Percentiles rank a stretch among this genome's conserved stretches.
Conservation (phyloP, 129 eudicot species). For the Daucus carota region DNA sequence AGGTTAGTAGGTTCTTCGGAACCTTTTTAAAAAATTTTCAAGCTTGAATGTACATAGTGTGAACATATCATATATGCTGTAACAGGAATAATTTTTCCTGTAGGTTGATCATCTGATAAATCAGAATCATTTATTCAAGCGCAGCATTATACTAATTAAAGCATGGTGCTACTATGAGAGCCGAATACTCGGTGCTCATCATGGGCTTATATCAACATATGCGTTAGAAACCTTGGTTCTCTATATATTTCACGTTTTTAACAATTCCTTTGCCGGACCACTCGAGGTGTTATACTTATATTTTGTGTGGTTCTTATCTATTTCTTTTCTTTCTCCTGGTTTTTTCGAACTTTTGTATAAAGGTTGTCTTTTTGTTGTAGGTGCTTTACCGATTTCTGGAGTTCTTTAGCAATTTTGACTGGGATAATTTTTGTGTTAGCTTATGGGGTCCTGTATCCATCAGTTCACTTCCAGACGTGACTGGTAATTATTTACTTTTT, state of each 20-base stretch:
- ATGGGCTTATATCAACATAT: conserved; percentile 94
- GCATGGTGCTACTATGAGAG: conserved; percentile 99
- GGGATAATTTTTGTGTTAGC: conserved; percentile 94
- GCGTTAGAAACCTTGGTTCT: conserved; percentile 95
- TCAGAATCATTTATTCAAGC: conserved; percentile 85
- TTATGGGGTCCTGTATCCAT: conserved; percentile 97
- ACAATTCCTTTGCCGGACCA: conserved; percentile 83
- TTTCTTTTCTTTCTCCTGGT: background rate
- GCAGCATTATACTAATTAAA: conserved; percentile 90
- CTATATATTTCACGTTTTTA: conserved; percentile 91
- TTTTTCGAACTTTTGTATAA: conserved; percentile 9
- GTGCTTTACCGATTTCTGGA: conserved; percentile 91
- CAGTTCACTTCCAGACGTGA: conserved; percentile 76
- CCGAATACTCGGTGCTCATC: conserved; percentile 94
- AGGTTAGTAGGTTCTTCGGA: conserved; percentile 43
- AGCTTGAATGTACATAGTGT: background rate
- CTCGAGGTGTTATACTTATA: conserved; percentile 50
- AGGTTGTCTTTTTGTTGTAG: conserved; percentile 30
- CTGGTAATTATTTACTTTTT: conserved; percentile 46
- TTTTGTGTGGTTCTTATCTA: background rate
- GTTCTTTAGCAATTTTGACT: conserved; percentile 94
- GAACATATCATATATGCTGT: background rate
- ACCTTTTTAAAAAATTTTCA: background rate
- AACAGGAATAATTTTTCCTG: conserved; percentile 14
- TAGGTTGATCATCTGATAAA: conserved; percentile 86